Conservation (phyloP, 495 filamentous ascomycete species). For the Aspergillus wentii region DNA sequence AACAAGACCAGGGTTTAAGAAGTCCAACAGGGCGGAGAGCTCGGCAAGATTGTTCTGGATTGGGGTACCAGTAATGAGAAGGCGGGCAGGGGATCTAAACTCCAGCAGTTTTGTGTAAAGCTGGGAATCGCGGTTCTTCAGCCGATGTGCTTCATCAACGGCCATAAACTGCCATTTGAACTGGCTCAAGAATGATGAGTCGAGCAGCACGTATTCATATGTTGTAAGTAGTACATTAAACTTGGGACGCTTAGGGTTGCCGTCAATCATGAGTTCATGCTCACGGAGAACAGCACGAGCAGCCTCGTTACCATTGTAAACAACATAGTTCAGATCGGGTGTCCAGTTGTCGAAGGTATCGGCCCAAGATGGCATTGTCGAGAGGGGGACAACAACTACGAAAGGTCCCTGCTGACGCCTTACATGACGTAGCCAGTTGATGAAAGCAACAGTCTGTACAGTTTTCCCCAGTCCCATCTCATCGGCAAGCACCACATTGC, state of each 20-base stretch:
- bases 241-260: constrained; percentile 76
- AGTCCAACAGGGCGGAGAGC: constrained; percentile 86
- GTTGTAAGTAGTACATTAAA: constrained; percentile 96
- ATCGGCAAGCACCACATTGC: constrained; percentile 94
- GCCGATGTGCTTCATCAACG: constrained; percentile 91
- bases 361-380: constrained; percentile 95
- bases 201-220: constrained; percentile 86
- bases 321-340: constrained; percentile 93
- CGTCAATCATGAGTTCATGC: constrained; percentile 80
- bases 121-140: constrained; percentile 94
- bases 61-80: constrained; percentile 94
- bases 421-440: constrained; percentile 96
- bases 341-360: constrained; percentile 97
- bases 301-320: constrained; percentile 84
- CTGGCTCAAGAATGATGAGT: constrained; percentile 69
- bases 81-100: constrained; percentile 76
- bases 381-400: constrained; percentile 89
- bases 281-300: constrained; percentile 79
- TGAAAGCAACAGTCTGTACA: constrained; percentile 93
- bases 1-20: constrained; percentile 86
- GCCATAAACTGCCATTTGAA: constrained; percentile 98
- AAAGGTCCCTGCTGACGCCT: constrained; percentile 89
- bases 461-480: constrained; percentile 99
- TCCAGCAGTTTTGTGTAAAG: constrained; percentile 79
- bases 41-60: constrained; percentile 96